Evolutionary conservation across 1,139 yeast genomes (phyloP), one percentile per base, ranked within the genome.

Genomic region (Yamadazyma sp.): DNA sequence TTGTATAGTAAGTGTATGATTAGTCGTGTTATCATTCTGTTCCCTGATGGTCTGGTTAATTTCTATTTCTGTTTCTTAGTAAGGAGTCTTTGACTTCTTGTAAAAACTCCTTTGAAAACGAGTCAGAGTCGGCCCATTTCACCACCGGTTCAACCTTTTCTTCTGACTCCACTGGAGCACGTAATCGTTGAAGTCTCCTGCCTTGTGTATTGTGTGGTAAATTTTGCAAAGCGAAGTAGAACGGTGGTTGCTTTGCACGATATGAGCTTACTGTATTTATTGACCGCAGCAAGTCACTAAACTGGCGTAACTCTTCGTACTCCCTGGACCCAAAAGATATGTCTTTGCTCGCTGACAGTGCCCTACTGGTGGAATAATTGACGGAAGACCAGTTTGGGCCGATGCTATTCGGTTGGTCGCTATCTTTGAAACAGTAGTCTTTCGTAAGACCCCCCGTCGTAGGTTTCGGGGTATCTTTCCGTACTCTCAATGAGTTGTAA

Each of bases 1-100:
- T 21, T 37, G 34, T 37, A 32, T 23, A 31, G 21, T 33, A 38
- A 21, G 25, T 38, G 34, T 32, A 36, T 23, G 29, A 21, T 17
- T 28, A 37, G 31, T 20, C 24, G 32, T 18, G 10, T 15, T n/a
- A 20, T 24, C n/a, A n/a, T n/a, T n/a, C n/a, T n/a, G n/a, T n/a
- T n/a, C 8, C 21, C 21, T 6, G 7, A 18, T 18, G 21, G 8
- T 18, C 21, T 5, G 8, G 7, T 18, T 18, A 18, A 18, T 18
- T 8, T 8, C 21, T 18, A 18, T 18, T 6, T 18, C 8, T 18
- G 21, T 18, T 18, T 5, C 21, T 18, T 18, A 18, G 8, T 20
- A 31, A 28, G 7, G 26, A 22, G 11, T 21, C 23, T 23, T 25
- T 38, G 24, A 38, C 30, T 13, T 38, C 35, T 8, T 17, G 13